phyloP scores from a whole-genome alignment of 768 basidiomycete genomes.

The Auriscalpium orientale region DNA sequence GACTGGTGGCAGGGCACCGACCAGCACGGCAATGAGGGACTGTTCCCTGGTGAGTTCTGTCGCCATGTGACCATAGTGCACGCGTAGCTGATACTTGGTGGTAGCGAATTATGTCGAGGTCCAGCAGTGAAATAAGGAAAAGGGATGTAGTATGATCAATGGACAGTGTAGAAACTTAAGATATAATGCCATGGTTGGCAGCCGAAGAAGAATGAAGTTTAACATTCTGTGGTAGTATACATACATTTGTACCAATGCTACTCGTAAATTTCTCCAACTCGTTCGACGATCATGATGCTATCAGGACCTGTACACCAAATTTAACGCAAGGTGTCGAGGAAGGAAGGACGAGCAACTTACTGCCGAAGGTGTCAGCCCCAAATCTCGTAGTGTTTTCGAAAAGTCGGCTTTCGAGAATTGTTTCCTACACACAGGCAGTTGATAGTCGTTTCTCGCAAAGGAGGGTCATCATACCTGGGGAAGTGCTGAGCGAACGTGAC shows the following conservation, averaged over 20 bases:
- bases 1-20: slow-evolving; percentile 84
- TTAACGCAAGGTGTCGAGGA: neutral
- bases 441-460: neutral
- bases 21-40: slow-evolving; percentile 45
- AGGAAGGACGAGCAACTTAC: slow-evolving; percentile 33
- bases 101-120: slow-evolving; percentile 2
- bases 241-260: neutral
- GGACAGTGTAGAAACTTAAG: no score
- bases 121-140: neutral
- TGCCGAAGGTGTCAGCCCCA: slow-evolving; percentile 88
- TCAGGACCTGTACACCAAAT: neutral
- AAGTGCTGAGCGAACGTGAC: slow-evolving; percentile 76
- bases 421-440: slow-evolving; percentile 45
- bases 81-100: neutral
- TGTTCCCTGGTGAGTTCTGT: slow-evolving; percentile 62
- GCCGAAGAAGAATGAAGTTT: no score
- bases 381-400: slow-evolving; percentile 68
- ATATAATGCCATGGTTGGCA: no score
- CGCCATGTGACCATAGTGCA: neutral
- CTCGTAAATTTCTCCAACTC: neutral
- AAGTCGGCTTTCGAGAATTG: slow-evolving; percentile 67
- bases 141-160: neutral
- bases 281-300: neutral
- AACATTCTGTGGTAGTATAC: no score
- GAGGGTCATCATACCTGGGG: slow-evolving; percentile 53